Conservation (phyloP, 108 stramenopile species). For the Cylindrotheca closterium region DNA sequence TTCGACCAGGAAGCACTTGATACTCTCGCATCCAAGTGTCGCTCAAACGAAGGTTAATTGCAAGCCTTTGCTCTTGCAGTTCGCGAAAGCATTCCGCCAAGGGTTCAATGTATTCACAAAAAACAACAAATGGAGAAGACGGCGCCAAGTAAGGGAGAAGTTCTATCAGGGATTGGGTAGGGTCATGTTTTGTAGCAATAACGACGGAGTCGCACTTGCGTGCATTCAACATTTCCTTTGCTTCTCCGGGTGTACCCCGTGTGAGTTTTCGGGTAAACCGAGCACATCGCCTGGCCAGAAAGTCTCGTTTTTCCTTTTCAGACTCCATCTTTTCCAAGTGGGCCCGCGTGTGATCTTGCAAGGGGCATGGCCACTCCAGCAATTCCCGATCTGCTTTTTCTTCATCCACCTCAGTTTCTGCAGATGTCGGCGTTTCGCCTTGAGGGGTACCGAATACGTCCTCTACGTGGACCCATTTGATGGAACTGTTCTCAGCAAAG, state of each 20-base stretch:
- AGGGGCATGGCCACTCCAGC: constrained; percentile 69
- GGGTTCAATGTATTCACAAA: constrained; percentile 85
- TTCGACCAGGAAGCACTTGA: constrained; percentile 84
- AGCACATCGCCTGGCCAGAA: constrained; percentile 71
- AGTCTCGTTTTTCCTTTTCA: constrained; percentile 43
- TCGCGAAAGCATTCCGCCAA: constrained; percentile 73
- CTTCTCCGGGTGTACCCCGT: constrained; percentile 56
- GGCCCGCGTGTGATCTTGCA: constrained; percentile 70
- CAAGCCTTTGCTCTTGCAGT: constrained; percentile 68
- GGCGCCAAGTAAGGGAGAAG: constrained; percentile 77
- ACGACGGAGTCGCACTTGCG: constrained; percentile 74
- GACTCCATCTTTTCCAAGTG: constrained; percentile 54
- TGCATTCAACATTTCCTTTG: constrained; percentile 36
- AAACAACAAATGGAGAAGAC: constrained; percentile 87
- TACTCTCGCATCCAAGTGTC: constrained; percentile 91
- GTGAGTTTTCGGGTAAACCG: constrained; percentile 81
- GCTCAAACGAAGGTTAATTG: constrained; percentile 80
- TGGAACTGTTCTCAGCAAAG: constrained; percentile 49
- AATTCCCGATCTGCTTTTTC: constrained; percentile 57
- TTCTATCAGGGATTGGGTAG: constrained; percentile 54
- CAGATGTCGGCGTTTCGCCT: constrained; percentile 1
- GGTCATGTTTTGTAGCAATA: constrained; percentile 72
- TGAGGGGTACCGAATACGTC: constrained; percentile 52
- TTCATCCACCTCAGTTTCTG: constrained; percentile 31
- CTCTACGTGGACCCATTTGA: constrained; percentile 74